phyloP scores from a whole-genome alignment of 2,329 filamentous ascomycete species.

The Orbilia blumenaviensis region DNA sequence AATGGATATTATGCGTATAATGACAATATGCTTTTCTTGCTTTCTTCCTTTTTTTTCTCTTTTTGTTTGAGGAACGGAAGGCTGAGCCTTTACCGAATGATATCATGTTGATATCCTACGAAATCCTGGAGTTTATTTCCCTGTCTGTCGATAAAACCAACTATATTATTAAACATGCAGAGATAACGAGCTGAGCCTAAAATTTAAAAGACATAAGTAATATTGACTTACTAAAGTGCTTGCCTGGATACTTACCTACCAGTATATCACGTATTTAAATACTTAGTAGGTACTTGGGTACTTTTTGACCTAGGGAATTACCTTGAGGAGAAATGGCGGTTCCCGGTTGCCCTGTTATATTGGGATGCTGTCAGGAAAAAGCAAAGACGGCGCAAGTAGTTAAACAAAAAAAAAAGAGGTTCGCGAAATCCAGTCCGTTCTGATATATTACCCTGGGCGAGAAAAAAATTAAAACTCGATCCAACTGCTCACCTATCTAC shows the following conservation, averaged over 20 bases:
- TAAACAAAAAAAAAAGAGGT: background rate
- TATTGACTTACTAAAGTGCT: no score
- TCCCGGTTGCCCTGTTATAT: background rate
- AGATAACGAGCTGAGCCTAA: no score
- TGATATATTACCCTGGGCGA: no score
- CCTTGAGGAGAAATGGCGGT: no score
- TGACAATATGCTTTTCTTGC: background rate
- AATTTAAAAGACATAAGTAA: no score
- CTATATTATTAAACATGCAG: background rate
- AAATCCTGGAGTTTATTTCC: background rate
- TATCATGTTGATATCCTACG: background rate
- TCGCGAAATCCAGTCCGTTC: background rate
- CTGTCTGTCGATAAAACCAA: background rate
- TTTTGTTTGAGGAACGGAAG: background rate
- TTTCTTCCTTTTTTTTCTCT: background rate
- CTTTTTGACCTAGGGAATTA: no score
- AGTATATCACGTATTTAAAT: no score
- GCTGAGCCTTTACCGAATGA: background rate
- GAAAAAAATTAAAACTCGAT: background rate
- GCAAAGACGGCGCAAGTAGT: background rate
- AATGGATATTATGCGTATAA: background rate
- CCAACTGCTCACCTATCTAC: background rate
- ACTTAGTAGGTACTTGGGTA: no score
- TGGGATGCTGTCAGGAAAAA: constrained; percentile 2
- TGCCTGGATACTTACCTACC: no score